Evolutionary conservation across 176 grass and related monocot species (phyloP).

Genomic region (Aechmea fasciata): DNA sequence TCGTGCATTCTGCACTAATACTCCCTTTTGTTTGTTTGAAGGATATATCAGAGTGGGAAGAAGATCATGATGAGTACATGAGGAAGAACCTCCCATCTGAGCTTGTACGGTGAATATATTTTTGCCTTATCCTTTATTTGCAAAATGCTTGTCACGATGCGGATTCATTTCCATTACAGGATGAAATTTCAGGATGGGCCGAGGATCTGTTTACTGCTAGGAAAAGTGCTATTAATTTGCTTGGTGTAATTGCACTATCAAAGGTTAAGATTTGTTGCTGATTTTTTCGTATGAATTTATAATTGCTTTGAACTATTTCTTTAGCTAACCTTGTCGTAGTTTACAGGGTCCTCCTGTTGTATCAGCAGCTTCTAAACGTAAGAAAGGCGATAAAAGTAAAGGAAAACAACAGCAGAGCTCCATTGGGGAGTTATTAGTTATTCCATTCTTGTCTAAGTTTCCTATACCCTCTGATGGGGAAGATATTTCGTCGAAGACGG

Average conservation of each 20-base stretch:
- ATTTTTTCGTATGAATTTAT: too few species aligned
- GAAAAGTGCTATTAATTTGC: conserved; percentile 93
- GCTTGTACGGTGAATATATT: conserved; percentile 40
- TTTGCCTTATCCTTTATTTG: conserved; percentile 8
- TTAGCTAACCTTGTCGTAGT: not conserved
- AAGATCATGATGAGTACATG: conserved; percentile 84
- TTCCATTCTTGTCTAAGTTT: conserved; percentile 89
- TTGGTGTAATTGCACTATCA: conserved; percentile 77
- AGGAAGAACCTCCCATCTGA: conserved; percentile 86
- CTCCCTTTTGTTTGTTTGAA: conserved; percentile 30
- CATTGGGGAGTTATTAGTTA: conserved; percentile 75
- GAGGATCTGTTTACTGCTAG: conserved; percentile 88
- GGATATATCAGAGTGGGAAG: conserved; percentile 81
- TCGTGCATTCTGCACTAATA: conserved; percentile 20
- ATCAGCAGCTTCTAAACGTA: conserved; percentile 67
- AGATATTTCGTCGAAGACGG: conserved; percentile 49
- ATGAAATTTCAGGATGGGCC: conserved; percentile 83
- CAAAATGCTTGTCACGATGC: conserved; percentile 6
- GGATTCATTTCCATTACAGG: conserved; percentile 42
- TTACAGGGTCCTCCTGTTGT: conserved; percentile 64
- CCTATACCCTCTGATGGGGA: conserved; percentile 54
- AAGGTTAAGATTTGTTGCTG: conserved; percentile 40
- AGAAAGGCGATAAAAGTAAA: conserved; percentile 89
- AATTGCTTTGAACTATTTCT: not conserved
- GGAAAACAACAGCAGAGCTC: conserved; percentile 60